Base-by-base conservation (phyloP, 768 basidiomycete species). In the Termitomyces sp. region DNA sequence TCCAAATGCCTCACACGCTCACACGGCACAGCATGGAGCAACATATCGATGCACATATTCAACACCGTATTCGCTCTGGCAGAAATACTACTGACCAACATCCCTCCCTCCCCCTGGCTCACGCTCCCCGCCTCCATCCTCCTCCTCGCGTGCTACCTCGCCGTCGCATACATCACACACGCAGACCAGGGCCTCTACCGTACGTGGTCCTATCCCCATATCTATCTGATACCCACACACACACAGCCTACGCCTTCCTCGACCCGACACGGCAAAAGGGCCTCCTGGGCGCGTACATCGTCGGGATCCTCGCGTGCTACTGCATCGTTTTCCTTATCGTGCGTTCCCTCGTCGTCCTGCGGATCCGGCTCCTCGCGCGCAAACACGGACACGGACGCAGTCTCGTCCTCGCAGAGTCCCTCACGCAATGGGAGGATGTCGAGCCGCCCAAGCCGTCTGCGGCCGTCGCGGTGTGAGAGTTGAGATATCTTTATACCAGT, bases 141-240 rank as follows among this genome's bases (percentile, higher is more conserved):
- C 12, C 60, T 84, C 20, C 78, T 89, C 10, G 81, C 61, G 0
- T 64, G 69, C 3, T 91, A 90, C 63, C 70, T 90, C 18, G 86
- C 79, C 24, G 70, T 90, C 0, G 88, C 87, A 12, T 91, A 90
- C 62, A 77, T 91, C 54, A 87, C 86, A 0, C 62, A 77, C 49
- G 80, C 71, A 0, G 79, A 81, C 0, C 85, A 87, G 64, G 81
- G 81, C 0, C 79, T 86, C 64, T 90, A 90, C 66, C 68, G 88
- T 90, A 60, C 54, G 84, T 76, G 2, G 34, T 52, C 2, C 36
- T 31, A 9, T 9, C 10, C 33, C 33, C 33, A 12, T 9, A 2
- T 8, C 33, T 8, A 10, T 9, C 33, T 2, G 8, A 33, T 33
- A 33, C 51, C 18, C 24, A 6, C 39, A 18, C 20, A 31, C 16